Conservation (phyloP, 129 eudicot species). For the Artemisia argyi region DNA sequence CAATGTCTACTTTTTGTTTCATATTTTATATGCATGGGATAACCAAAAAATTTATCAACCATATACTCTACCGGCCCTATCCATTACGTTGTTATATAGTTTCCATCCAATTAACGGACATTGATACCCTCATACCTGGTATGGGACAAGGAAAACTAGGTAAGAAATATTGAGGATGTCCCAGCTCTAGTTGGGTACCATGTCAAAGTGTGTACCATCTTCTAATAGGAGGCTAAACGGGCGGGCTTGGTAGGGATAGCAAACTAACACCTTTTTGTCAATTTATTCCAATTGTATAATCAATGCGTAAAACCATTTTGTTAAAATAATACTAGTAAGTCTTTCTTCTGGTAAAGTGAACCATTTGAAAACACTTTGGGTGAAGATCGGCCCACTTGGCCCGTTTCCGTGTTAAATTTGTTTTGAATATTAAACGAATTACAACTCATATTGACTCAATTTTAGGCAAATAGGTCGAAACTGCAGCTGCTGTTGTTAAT, state of each 20-base stretch:
- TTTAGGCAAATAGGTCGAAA: not conserved
- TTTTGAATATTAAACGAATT: not conserved
- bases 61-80: not conserved
- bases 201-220: not conserved
- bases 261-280: not conserved
- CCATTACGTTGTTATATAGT: not conserved
- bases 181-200: not conserved
- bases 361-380: not conserved
- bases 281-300: too few relatives aligned
- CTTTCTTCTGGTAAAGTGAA: not conserved
- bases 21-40: not conserved
- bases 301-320: too few relatives aligned
- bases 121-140: too few relatives aligned
- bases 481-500: not conserved
- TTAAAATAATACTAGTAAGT: too few relatives aligned
- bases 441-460: not conserved
- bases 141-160: not conserved
- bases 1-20: not conserved
- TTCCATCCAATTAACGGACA: constrained; percentile 12
- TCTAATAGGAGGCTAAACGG: not conserved
- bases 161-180: not conserved
- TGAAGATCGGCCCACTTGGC: not conserved
- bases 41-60: not conserved
- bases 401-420: not conserved
- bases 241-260: not conserved